Evolutionary conservation across 2,329 filamentous ascomycete genomes (phyloP), one percentile per base, ranked within the genome.

Genomic region (Verticillium klebahnii): DNA sequence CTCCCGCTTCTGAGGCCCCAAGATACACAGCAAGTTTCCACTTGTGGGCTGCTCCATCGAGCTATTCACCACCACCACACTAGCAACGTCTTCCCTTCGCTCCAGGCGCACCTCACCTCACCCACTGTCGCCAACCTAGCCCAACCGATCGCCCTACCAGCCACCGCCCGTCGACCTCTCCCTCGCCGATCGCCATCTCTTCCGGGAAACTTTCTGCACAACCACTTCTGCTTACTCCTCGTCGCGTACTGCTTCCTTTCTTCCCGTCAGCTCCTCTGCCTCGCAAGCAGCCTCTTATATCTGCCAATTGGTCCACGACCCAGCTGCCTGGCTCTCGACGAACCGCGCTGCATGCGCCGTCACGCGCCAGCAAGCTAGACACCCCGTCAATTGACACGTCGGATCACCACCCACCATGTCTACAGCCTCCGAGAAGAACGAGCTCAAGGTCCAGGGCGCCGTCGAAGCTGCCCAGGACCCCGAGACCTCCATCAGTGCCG

Each of bases 391-490:
- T 62, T 64, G 65, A 65, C 58, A 45, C 52, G 57, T 19, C 25
- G 7, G 56, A 40, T 37, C 45, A 31, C 19, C 58, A 63, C 5
- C 57, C 67, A 66, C 39, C 57, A 75, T 75, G 74, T 57, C 64
- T 55, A 61, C 61, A 34, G 69, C 71, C 58, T 71, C 73, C 56
- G 70, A 71, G 59, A 71, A 63, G 69, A 72, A 63, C 63, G 92
- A 96, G 84, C 84, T 92, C 75, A 96, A 93, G 85, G 83, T 89
- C 74, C 88, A 96, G 77, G 91, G 89, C 67, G 89, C 87, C 66
- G 80, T 94, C 63, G 90, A 95, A 72, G 90, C 91, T 63, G 88
- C 93, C 61, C 83, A 82, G 64, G 84, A 96, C 73, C 87, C 91
- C 39, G 77, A 90, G 68, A 90, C 83, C 72, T 78, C 76, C 55